These are phyloP conservation scores for Phaeosphaeriaceae sp. DNA, from an alignment of 2,329 filamentous ascomycete genomes.

Conservation along the genomic window DNA sequence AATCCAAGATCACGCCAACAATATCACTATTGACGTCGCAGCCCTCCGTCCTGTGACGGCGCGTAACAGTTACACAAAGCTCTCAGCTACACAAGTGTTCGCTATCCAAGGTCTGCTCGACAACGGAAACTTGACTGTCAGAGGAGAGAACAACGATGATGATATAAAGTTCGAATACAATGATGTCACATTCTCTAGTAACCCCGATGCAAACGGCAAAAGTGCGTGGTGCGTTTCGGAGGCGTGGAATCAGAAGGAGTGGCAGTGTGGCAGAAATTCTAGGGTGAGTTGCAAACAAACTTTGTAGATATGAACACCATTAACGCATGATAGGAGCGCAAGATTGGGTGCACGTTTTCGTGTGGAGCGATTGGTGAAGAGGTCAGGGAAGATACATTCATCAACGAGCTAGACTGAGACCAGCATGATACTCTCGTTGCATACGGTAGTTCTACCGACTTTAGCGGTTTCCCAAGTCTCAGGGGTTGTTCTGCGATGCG, in stretches of 20 bases:
- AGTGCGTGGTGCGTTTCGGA: conserved; percentile 13
- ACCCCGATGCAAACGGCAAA: background rate
- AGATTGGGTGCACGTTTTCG: conserved; percentile 19
- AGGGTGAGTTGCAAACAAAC: conserved; percentile 7
- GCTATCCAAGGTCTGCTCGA: conserved; percentile 19
- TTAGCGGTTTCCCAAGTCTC: too few relatives aligned
- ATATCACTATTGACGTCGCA: conserved; percentile 19
- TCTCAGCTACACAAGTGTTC: conserved; percentile 9
- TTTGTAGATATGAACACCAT: background rate
- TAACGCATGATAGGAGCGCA: conserved; percentile 16
- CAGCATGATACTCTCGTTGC: background rate
- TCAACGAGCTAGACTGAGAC: conserved; percentile 1
- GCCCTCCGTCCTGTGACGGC: conserved; percentile 9
- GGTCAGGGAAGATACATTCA: background rate
- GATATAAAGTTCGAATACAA: conserved; percentile 12
- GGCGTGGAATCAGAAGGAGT: conserved; percentile 8
- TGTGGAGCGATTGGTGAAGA: conserved; percentile 13
- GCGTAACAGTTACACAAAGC: conserved; percentile 18
- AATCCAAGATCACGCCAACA: conserved; percentile 17
- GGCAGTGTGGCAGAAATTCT: background rate
- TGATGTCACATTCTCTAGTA: conserved; percentile 8
- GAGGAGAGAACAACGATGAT: conserved; percentile 7
- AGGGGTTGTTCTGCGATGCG: too few relatives aligned
- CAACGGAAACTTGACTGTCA: conserved; percentile 10
- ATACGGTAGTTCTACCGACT: too few relatives aligned